These are phyloP conservation scores for Fraxinus nigra DNA, from an alignment of 305 asterid species.

Conservation along the genomic window DNA sequence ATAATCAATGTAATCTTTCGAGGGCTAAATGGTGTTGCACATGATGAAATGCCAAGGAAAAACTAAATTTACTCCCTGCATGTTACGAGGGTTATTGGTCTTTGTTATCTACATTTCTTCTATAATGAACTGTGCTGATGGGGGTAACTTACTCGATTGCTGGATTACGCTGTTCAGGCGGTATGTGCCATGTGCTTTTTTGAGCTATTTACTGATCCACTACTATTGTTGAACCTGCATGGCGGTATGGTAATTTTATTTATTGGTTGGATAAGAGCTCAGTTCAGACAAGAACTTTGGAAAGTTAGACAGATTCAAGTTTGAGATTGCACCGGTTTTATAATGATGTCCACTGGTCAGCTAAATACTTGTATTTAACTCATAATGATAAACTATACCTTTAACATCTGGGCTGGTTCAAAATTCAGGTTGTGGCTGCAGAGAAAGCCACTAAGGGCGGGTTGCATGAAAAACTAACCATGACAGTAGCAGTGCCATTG, in stretches of 20 bases:
- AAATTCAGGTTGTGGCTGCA: constrained; percentile 70
- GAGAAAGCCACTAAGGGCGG: constrained; percentile 75
- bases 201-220: neutral
- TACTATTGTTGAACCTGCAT: neutral
- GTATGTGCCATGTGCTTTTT: neutral
- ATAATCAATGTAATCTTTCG: neutral
- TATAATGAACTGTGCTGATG: neutral
- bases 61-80: neutral
- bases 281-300: neutral
- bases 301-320: neutral
- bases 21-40: neutral
- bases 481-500: constrained; percentile 92
- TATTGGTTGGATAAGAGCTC: neutral
- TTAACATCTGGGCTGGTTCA: neutral
- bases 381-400: neutral
- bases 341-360: neutral
- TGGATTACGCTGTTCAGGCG: neutral
- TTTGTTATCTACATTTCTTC: neutral
- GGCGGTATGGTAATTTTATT: neutral
- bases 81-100: neutral
- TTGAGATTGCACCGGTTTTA: neutral
- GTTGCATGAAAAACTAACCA: constrained; percentile 79
- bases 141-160: neutral
- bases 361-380: neutral
- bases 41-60: neutral